These are phyloP conservation scores for Kodamaea sp. DNA, from an alignment of 1,139 yeast species.

Conservation along the genomic window DNA sequence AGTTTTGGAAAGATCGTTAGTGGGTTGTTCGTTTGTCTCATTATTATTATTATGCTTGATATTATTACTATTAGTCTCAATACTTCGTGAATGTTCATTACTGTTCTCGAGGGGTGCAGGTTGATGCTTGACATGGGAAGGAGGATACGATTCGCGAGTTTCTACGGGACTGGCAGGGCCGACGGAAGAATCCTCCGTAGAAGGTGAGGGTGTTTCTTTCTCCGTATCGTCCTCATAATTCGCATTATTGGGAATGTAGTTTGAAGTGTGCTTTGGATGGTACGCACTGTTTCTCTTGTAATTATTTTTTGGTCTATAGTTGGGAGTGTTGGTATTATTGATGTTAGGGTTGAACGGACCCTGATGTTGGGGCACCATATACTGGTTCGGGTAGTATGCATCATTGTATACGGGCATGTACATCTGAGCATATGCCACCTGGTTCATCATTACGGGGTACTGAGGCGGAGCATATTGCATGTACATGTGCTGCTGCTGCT, in stretches of 20 bases:
- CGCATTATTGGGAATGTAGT: constrained; percentile 4
- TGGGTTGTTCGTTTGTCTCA: constrained; percentile 14
- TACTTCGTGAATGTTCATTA: constrained; percentile 12
- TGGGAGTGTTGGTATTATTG: constrained; percentile 7
- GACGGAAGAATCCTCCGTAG: not conserved
- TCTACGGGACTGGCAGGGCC: not conserved
- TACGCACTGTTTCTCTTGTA: constrained; percentile 6
- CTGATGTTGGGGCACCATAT: constrained; percentile 17
- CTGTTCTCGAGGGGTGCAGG: constrained; percentile 10
- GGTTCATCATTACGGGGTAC: constrained; percentile 16
- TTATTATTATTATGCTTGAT: constrained; percentile 7
- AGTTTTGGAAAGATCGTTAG: constrained; percentile 6
- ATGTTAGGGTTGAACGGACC: constrained; percentile 13
- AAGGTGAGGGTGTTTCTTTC: not conserved
- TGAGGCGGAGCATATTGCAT: constrained; percentile 12
- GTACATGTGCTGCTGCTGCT: constrained; percentile 18
- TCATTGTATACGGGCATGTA: constrained; percentile 20
- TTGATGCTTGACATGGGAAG: not conserved
- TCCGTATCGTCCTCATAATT: constrained; percentile 1
- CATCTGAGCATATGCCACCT: constrained; percentile 19
- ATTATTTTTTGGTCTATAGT: constrained; percentile 9
- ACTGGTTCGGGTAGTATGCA: constrained; percentile 17
- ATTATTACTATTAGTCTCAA: constrained; percentile 6
- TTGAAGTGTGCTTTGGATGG: constrained; percentile 9
- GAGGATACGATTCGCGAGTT: not conserved